A percentile compares a stretch with the other conserved stretches of the same genome.
Evolutionary conservation across 148 eudicot genomes (phyloP).

Genomic region (Fallopia convolvulus): DNA sequence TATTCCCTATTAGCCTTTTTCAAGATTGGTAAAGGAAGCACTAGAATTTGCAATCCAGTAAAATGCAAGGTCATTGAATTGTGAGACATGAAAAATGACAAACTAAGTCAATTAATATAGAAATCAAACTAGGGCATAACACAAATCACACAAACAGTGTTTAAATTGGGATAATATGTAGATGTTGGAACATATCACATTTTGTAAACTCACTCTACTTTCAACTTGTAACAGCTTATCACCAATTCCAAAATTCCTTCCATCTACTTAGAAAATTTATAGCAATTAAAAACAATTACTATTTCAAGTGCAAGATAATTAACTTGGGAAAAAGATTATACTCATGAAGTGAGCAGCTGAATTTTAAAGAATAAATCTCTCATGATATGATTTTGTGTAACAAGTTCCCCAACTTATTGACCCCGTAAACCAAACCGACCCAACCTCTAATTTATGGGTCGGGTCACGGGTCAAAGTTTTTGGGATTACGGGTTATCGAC

Average conservation of each 20-base stretch:
- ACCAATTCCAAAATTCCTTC: neutral
- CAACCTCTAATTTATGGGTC: too few species aligned
- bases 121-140: neutral
- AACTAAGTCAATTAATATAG: neutral
- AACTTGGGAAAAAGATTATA: neutral
- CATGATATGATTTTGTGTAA: constrained; percentile 87
- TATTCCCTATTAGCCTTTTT: constrained; percentile 44
- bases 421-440: too few species aligned
- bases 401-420: constrained; percentile 69
- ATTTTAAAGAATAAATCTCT: constrained; percentile 3
- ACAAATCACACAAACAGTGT: neutral
- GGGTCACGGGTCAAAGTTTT: too few species aligned
- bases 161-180: neutral
- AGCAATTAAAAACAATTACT: neutral
- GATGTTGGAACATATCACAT: neutral
- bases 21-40: constrained; percentile 18
- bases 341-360: neutral
- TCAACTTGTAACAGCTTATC: neutral
- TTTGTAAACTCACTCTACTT: neutral
- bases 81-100: neutral
- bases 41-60: neutral
- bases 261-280: neutral
- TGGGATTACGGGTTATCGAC: too few species aligned
- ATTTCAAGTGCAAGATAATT: neutral
- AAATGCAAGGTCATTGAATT: neutral